A percentile compares a stretch with the other conserved stretches of the same genome.
Conservation (phyloP, 1,284 basidiomycete species). For the Moniliophthora roreri region DNA sequence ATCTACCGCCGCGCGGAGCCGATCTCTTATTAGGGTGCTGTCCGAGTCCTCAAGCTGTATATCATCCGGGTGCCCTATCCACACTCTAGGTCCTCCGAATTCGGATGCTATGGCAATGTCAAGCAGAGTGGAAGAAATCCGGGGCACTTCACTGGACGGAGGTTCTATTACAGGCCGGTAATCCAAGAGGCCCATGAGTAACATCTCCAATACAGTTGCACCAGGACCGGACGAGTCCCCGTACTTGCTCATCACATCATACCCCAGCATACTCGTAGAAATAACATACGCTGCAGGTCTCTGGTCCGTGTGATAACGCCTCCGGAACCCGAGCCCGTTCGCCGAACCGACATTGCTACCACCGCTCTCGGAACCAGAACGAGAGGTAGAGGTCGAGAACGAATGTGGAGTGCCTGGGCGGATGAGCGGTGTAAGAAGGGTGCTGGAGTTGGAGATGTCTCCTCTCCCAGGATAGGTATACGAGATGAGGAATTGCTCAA, state of each 20-base stretch:
- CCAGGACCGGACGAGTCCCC: neutral
- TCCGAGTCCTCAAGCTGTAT: neutral
- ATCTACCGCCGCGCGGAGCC: neutral
- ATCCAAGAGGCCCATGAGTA: neutral
- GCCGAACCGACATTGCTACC: neutral
- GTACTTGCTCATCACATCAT: neutral
- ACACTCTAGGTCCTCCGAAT: neutral
- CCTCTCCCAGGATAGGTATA: neutral
- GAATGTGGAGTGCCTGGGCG: neutral
- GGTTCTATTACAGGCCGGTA: neutral
- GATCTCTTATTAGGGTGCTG: neutral
- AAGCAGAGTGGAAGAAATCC: neutral
- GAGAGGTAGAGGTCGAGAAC: neutral
- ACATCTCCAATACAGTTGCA: neutral
- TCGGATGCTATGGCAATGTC: neutral
- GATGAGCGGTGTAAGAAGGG: neutral
- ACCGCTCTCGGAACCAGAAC: neutral
- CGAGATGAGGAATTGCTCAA: constrained; percentile 7
- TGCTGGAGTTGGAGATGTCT: neutral
- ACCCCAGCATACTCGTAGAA: neutral
- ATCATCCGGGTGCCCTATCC: constrained; percentile 1
- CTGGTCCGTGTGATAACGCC: neutral
- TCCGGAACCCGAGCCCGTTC: no score
- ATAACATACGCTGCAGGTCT: neutral
- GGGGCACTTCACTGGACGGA: neutral